Conservation (phyloP, 1,139 yeast species). For the Candida smagusa region DNA sequence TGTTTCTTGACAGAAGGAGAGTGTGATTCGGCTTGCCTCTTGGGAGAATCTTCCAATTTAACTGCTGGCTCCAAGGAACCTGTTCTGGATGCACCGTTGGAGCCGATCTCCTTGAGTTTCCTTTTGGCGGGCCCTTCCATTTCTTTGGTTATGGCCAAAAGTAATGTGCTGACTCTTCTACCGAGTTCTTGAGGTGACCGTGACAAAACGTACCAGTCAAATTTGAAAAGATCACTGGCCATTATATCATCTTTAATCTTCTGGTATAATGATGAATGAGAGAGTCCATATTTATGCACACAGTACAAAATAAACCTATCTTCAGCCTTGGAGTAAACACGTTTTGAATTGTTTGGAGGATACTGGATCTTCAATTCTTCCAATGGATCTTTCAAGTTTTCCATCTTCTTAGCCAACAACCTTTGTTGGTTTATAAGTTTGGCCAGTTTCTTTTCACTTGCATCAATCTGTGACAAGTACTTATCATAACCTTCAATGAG, state of each 20-base stretch:
- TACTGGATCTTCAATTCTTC: conserved; percentile 74
- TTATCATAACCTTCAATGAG: conserved; percentile 85
- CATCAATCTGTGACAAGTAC: conserved; percentile 79
- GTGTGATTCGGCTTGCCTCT: not conserved
- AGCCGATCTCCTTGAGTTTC: conserved; percentile 18
- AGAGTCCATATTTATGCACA: conserved; percentile 74
- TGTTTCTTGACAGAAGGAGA: conserved; percentile 5
- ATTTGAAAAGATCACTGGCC: conserved; percentile 70
- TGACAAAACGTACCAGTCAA: conserved; percentile 87
- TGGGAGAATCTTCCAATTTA: conserved; percentile 2
- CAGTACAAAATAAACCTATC: conserved; percentile 77
- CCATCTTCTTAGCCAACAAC: conserved; percentile 62
- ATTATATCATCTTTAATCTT: conserved; percentile 73
- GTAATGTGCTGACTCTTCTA: conserved; percentile 75
- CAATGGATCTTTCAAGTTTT: conserved; percentile 62
- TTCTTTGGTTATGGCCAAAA: conserved; percentile 78
- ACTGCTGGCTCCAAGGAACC: conserved; percentile 33
- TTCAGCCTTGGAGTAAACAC: conserved; percentile 80
- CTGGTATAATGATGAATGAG: conserved; percentile 68
- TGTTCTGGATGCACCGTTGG: conserved; percentile 30
- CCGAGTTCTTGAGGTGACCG: conserved; percentile 82
- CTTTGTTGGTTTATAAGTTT: conserved; percentile 64
- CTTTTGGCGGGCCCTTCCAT: conserved; percentile 61
- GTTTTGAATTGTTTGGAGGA: conserved; percentile 90
- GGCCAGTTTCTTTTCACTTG: conserved; percentile 78